phyloP scores from a whole-genome alignment of 305 asterid species.

The Fraxinus baroniana region DNA sequence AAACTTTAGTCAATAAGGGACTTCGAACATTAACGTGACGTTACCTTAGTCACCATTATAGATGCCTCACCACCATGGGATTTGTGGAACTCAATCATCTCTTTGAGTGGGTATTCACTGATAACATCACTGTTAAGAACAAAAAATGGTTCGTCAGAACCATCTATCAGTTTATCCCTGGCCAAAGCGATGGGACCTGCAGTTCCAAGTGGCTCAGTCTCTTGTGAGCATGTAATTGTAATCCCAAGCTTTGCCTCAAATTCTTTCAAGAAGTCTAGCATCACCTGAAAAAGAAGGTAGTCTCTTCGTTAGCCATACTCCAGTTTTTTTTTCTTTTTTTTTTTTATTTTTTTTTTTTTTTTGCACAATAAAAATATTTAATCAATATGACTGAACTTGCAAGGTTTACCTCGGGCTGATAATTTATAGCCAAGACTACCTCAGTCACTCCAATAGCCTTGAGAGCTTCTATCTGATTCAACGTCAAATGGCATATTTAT shows the following conservation, averaged over 20 bases:
- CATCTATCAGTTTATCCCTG: too few species aligned
- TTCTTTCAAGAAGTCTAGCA: constrained; percentile 92
- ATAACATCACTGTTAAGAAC: too few species aligned
- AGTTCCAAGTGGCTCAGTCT: constrained; percentile 45
- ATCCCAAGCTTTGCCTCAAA: constrained; percentile 84
- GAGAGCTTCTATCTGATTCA: constrained; percentile 78
- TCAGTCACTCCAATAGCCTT: constrained; percentile 91
- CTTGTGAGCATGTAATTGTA: constrained; percentile 85
- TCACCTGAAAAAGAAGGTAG: constrained; percentile 47
- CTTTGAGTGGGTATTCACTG: too few species aligned
- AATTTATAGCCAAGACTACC: constrained; percentile 91
- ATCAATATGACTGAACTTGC: background rate
- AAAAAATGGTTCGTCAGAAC: too few species aligned
- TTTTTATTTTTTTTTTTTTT: background rate
- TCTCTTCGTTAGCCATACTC: constrained; percentile 6
- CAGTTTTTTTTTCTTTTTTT: background rate
- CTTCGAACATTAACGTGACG: too few species aligned
- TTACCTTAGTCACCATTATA: too few species aligned
- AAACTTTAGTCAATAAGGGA: too few species aligned
- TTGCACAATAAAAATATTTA: background rate
- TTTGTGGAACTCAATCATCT: too few species aligned
- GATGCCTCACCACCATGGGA: too few species aligned
- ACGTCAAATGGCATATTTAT: constrained; percentile 16
- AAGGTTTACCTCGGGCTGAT: constrained; percentile 83
- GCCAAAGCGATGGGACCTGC: too few species aligned